A percentile compares a stretch with the other conserved stretches of the same genome.
These are phyloP conservation scores for Thymus mandschuricus DNA, from an alignment of 257 asterid genomes.

Conservation along the genomic window DNA sequence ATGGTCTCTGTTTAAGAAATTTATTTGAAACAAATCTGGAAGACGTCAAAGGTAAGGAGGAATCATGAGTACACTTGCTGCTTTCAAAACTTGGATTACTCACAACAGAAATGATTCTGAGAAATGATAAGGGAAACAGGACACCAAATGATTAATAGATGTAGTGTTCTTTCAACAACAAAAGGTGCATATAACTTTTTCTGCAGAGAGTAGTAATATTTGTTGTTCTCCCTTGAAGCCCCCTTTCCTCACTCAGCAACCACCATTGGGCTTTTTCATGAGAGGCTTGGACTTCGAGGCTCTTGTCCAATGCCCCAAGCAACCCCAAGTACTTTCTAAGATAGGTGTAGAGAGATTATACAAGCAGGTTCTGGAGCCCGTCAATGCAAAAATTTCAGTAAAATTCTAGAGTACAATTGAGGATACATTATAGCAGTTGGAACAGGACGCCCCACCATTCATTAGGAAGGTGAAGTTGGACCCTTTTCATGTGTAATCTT, in stretches of 20 bases:
- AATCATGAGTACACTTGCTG: conserved; percentile 9
- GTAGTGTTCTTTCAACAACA: neutral
- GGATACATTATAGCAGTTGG: too few species aligned
- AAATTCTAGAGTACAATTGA: too few species aligned
- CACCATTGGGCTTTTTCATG: neutral
- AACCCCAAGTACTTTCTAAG: too few species aligned
- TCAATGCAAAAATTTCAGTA: too few species aligned
- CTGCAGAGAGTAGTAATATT: neutral
- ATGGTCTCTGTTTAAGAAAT: neutral
- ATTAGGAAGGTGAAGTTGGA: neutral
- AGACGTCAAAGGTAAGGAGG: neutral
- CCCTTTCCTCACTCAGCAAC: neutral
- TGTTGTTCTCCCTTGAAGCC: conserved; percentile 4
- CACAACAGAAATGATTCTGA: neutral
- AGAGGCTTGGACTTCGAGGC: too few species aligned
- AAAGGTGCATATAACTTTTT: neutral
- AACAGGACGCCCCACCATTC: too few species aligned
- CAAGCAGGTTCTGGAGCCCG: too few species aligned
- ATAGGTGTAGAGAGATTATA: too few species aligned
- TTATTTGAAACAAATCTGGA: neutral
- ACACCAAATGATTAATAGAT: neutral
- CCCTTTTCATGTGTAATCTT: neutral
- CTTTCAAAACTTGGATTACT: neutral
- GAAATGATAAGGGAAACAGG: neutral
- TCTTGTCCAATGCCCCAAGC: too few species aligned